Base-by-base conservation (phyloP, 352 stramenopile species). In the Phytophthora foliorum region DNA sequence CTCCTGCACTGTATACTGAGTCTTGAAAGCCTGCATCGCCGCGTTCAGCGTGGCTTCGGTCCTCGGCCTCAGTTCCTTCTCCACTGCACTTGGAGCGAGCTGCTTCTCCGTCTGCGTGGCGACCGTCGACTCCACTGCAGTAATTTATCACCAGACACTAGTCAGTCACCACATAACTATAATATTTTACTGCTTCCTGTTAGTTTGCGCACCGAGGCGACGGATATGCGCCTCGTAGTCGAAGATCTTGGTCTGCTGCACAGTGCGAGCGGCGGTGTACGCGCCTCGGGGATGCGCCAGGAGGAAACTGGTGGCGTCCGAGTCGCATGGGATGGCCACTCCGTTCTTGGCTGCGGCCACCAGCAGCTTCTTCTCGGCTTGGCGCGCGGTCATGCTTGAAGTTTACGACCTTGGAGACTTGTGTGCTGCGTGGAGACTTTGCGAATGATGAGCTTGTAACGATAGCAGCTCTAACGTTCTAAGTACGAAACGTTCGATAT, bases 171-270 rank as follows among this genome's bases (percentile, higher is more conserved):
- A 29, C 41, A 54, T 25, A 57, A 31, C 31, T n/a, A 46, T 13
- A 6, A 39, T 44, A 56, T 42, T n/a, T 42, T 32, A 57, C 41
- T 41, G 27, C 13, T 22, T 25, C 16, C 2, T 53, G 31, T 14
- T 48, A 11, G 8, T 17, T 13, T 24, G 34, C 71, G 13, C n/a
- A 94, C 86, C 86, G 4, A 95, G 80, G 8, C 88, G 88, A 51
- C 81, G 75, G 48, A 95, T 79, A 56, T 95, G 88, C 41, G 80
- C 81, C 39, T 95, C 86, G 45, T 90, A 91, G 69, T 93, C 84
- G 72, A 95, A 94, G 53, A 95, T 77, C 24, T 78, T 78, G 44
- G 77, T 92, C 71, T 89, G 86, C 27, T 85, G 64, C 57, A 95
- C 84, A 0, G 88, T 95, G 45, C 86, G 79, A 24, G 88, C 88